Evolutionary conservation across 2,329 filamentous ascomycete genomes (phyloP).

Genomic region (Arthrobotrys sinensis): DNA sequence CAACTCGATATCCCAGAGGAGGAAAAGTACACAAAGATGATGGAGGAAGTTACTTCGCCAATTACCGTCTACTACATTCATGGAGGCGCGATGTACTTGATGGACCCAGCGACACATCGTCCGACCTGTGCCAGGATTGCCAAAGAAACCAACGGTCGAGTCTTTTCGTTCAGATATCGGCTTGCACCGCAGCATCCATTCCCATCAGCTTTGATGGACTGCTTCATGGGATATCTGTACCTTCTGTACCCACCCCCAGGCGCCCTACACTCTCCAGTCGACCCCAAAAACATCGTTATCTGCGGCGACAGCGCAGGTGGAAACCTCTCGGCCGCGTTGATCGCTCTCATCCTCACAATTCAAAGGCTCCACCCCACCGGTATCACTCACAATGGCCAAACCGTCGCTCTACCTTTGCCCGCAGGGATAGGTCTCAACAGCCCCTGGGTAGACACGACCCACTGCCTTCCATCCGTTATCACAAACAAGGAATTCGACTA

Average conservation of each 20-base stretch:
- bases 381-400: slow-evolving; percentile 75
- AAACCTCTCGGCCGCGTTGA: slow-evolving; percentile 77
- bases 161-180: slow-evolving; percentile 81
- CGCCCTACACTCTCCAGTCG: slow-evolving; percentile 77
- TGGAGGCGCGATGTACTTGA: slow-evolving; percentile 68
- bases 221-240: slow-evolving; percentile 79
- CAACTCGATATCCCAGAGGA: slow-evolving; percentile 71
- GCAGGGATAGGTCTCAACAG: slow-evolving; percentile 76
- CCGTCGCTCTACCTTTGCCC: slow-evolving; percentile 76
- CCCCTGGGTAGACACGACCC: slow-evolving; percentile 81
- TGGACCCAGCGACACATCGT: slow-evolving; percentile 80
- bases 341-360: slow-evolving; percentile 79
- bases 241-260: slow-evolving; percentile 80
- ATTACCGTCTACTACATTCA: slow-evolving; percentile 42
- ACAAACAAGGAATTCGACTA: slow-evolving; percentile 76
- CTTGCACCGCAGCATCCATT: slow-evolving; percentile 83
- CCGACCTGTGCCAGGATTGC: slow-evolving; percentile 75
- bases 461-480: slow-evolving; percentile 68
- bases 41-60: slow-evolving; percentile 76
- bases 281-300: slow-evolving; percentile 78
- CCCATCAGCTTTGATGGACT: slow-evolving; percentile 81
- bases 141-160: slow-evolving; percentile 76
- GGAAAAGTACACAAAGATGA: slow-evolving; percentile 77
- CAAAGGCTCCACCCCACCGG: slow-evolving; percentile 67
- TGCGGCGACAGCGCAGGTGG: slow-evolving; percentile 84